Evolutionary conservation across 371 early-diverging fungal genomes (phyloP).

Genomic region (Mycotypha africana): DNA sequence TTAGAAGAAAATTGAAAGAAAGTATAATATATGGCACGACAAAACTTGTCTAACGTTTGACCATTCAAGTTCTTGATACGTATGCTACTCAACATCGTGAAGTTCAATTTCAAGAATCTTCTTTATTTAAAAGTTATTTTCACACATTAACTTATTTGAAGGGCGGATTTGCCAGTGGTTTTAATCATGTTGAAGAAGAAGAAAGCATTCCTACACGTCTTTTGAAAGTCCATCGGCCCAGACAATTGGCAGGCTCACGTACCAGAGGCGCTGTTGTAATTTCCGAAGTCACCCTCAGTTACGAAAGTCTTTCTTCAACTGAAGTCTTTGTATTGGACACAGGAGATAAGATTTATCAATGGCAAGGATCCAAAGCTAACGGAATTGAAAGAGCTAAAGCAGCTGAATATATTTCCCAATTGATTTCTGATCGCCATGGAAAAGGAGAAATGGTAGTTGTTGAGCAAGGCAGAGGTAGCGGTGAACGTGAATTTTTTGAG

Average conservation of each 20-base stretch:
- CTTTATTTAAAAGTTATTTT: constrained; percentile 65
- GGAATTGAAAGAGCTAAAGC: constrained; percentile 72
- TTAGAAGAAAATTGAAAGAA: neutral
- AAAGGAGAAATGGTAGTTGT: constrained; percentile 58
- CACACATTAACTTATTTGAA: constrained; percentile 45
- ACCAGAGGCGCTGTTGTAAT: constrained; percentile 51
- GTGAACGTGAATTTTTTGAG: constrained; percentile 57
- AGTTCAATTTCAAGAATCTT: constrained; percentile 64
- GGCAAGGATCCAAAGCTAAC: constrained; percentile 66
- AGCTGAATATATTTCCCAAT: constrained; percentile 58
- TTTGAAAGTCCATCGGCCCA: constrained; percentile 61
- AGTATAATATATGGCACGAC: no score
- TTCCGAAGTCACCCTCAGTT: constrained; percentile 54
- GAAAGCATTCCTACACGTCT: constrained; percentile 55
- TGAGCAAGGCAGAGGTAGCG: constrained; percentile 21
- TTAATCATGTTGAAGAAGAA: constrained; percentile 65
- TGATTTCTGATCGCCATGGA: constrained; percentile 61
- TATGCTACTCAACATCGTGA: constrained; percentile 78
- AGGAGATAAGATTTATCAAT: constrained; percentile 65
- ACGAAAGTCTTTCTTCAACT: constrained; percentile 59
- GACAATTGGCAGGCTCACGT: constrained; percentile 28
- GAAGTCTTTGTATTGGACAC: constrained; percentile 79
- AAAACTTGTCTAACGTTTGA: no score
- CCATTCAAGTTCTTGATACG: constrained; percentile 66
- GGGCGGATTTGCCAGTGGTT: constrained; percentile 80